Percentiles rank a stretch among this genome's conserved stretches.
phyloP scores from a whole-genome alignment of 257 asterid species.

The Solanum clarkiae region DNA sequence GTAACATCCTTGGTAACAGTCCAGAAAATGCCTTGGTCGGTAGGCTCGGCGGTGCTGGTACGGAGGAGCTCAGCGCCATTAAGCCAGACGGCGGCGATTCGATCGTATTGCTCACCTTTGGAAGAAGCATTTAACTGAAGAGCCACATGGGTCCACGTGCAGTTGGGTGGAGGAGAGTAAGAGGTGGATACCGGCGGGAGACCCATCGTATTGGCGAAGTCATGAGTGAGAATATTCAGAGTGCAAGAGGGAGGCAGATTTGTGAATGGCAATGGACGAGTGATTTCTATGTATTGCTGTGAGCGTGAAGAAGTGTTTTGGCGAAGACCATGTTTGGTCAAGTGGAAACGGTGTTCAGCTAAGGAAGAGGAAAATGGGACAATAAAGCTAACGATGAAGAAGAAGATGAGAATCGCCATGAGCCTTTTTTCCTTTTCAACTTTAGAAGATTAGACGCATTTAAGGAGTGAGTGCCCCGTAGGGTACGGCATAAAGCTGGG shows the following conservation, averaged over 20 bases:
- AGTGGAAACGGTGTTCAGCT: slow-evolving; percentile 16
- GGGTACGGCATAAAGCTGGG: not conserved
- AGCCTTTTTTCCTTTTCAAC: not conserved
- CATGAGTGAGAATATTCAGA: slow-evolving; percentile 38
- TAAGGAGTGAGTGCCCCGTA: not conserved
- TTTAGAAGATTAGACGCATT: not conserved
- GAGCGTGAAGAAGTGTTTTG: slow-evolving; percentile 4
- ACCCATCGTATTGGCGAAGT: slow-evolving; percentile 46
- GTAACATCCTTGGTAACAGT: slow-evolving; percentile 59
- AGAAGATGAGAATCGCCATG: not conserved
- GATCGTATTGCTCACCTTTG: slow-evolving; percentile 58
- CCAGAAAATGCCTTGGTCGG: slow-evolving; percentile 47
- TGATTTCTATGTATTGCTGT: slow-evolving; percentile 34
- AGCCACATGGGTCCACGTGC: slow-evolving; percentile 64
- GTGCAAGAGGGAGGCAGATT: slow-evolving; percentile 41
- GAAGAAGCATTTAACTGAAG: slow-evolving; percentile 50
- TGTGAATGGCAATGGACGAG: slow-evolving; percentile 45
- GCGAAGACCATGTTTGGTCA: slow-evolving; percentile 8
- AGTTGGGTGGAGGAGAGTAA: slow-evolving; percentile 46
- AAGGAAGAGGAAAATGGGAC: slow-evolving; percentile 1
- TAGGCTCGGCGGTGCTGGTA: slow-evolving; percentile 81
- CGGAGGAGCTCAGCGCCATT: slow-evolving; percentile 74
- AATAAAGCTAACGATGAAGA: not conserved
- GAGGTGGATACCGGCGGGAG: slow-evolving; percentile 39
- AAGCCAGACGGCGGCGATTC: slow-evolving; percentile 89